Percentiles rank a stretch among this genome's conserved stretches.
phyloP scores from a whole-genome alignment of 192 early-diverging fungal species.

The Diversispora epigaea region DNA sequence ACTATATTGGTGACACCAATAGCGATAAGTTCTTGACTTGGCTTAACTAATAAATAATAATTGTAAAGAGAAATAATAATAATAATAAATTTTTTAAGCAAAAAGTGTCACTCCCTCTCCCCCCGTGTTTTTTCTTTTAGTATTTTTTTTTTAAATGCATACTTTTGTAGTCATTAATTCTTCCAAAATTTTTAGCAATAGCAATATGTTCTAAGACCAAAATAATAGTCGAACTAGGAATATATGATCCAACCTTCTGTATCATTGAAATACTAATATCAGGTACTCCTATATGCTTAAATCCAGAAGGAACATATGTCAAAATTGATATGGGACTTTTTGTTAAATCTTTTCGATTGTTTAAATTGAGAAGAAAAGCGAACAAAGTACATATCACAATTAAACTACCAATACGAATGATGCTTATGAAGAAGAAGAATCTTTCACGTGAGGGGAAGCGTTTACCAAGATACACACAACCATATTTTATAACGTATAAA shows the following conservation, averaged over 20 bases:
- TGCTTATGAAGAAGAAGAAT: constrained; percentile 64
- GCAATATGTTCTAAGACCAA: constrained; percentile 89
- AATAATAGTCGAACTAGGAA: constrained; percentile 70
- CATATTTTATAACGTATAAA: constrained; percentile 44
- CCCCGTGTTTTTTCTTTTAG: not conserved
- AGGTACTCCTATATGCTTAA: constrained; percentile 63
- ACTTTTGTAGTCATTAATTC: constrained; percentile 80
- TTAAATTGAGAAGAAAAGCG: constrained; percentile 62
- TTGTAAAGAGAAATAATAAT: not conserved
- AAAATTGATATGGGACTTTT: constrained; percentile 63
- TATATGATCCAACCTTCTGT: constrained; percentile 48
- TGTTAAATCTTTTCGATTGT: not conserved
- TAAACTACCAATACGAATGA: constrained; percentile 74
- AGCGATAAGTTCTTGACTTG: constrained; percentile 89
- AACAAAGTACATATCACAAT: constrained; percentile 73
- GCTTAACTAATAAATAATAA: constrained; percentile 37
- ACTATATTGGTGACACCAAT: constrained; percentile 84
- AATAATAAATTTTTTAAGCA: not conserved
- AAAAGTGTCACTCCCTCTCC: not conserved
- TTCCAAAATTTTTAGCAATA: constrained; percentile 84
- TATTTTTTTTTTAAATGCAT: constrained; percentile 34
- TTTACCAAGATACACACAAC: constrained; percentile 35
- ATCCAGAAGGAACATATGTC: constrained; percentile 70
- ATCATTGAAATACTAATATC: constrained; percentile 52
- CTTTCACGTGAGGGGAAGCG: constrained; percentile 50